phyloP scores from a whole-genome alignment of 495 filamentous ascomycete species.

The Parathielavia hyrcaniae region DNA sequence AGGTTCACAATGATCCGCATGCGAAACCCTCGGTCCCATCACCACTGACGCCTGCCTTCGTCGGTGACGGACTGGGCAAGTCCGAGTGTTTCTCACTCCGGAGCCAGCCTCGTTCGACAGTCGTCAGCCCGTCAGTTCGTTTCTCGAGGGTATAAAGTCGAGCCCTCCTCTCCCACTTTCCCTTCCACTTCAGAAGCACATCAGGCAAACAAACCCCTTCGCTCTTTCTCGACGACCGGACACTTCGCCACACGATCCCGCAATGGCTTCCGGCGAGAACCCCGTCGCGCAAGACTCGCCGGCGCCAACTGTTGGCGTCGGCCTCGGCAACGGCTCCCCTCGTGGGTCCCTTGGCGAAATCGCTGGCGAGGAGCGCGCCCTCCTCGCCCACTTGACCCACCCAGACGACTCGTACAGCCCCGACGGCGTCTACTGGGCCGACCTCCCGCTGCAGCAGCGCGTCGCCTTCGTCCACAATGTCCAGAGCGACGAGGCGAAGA shows the following conservation, averaged over 20 bases:
- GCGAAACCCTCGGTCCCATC: too few relatives aligned
- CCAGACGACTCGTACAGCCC: slow-evolving; percentile 76
- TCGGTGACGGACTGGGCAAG: too few relatives aligned
- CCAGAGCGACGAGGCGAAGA: slow-evolving; percentile 56
- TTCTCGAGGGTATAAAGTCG: too few relatives aligned
- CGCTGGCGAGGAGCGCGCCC: slow-evolving; percentile 56
- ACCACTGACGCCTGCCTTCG: too few relatives aligned
- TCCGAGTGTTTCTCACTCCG: too few relatives aligned
- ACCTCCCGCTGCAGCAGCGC: slow-evolving; percentile 60
- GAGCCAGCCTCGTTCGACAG: too few relatives aligned
- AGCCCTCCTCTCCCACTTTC: too few relatives aligned
- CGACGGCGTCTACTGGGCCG: slow-evolving; percentile 86
- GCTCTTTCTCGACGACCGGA: neutral
- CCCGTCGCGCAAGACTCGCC: slow-evolving; percentile 47
- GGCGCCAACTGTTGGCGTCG: slow-evolving; percentile 38
- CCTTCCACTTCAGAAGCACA: too few relatives aligned
- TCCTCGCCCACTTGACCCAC: slow-evolving; percentile 66
- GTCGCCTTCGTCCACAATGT: slow-evolving; percentile 64
- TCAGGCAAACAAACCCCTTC: too few relatives aligned
- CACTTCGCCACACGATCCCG: slow-evolving; percentile 33
- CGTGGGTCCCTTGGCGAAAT: slow-evolving; percentile 38
- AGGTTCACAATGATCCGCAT: too few relatives aligned
- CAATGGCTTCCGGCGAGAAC: slow-evolving; percentile 32
- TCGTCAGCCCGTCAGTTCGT: too few relatives aligned
- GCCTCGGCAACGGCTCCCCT: too few relatives aligned